A percentile compares a stretch with the other conserved stretches of the same genome.
These are phyloP conservation scores for Hirschioporus abietinus DNA, from an alignment of 768 basidiomycete species.

Conservation along the genomic window DNA sequence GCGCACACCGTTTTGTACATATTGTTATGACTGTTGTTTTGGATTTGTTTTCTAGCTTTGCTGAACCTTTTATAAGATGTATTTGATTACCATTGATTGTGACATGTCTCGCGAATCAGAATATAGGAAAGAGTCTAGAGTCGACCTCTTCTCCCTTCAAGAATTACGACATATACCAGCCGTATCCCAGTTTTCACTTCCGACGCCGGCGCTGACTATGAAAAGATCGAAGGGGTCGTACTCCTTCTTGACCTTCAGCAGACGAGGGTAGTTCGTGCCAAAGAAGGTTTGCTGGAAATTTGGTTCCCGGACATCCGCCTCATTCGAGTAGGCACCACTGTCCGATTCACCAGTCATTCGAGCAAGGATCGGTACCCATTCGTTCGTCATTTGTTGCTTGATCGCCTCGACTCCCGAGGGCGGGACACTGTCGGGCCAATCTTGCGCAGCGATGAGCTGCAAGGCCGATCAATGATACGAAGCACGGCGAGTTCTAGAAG, in stretches of 20 bases:
- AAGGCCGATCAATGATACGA: neutral
- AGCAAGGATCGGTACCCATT: neutral
- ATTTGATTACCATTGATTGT: no score
- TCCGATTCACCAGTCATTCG: conserved; percentile 1
- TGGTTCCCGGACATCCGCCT: conserved; percentile 3
- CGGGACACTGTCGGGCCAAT: neutral
- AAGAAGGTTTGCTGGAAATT: neutral
- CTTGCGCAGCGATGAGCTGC: conserved; percentile 3
- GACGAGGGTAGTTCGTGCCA: conserved; percentile 29
- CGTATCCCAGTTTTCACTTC: conserved; percentile 45
- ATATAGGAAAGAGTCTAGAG: no score
- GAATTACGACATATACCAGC: conserved; percentile 19
- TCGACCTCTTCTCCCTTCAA: neutral
- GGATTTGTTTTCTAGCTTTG: no score
- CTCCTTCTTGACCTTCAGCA: conserved; percentile 37
- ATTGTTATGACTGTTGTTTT: no score
- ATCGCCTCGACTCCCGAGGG: neutral
- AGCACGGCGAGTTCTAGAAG: neutral
- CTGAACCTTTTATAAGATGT: no score
- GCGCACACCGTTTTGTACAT: no score
- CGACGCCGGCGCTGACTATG: conserved; percentile 41
- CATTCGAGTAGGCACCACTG: neutral
- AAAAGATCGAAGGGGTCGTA: conserved; percentile 44
- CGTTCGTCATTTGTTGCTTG: neutral
- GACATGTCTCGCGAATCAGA: no score